Percentiles rank a stretch among this genome's conserved stretches.
Conservation (phyloP, 257 asterid genomes). For the Eustoma russellianum region DNA sequence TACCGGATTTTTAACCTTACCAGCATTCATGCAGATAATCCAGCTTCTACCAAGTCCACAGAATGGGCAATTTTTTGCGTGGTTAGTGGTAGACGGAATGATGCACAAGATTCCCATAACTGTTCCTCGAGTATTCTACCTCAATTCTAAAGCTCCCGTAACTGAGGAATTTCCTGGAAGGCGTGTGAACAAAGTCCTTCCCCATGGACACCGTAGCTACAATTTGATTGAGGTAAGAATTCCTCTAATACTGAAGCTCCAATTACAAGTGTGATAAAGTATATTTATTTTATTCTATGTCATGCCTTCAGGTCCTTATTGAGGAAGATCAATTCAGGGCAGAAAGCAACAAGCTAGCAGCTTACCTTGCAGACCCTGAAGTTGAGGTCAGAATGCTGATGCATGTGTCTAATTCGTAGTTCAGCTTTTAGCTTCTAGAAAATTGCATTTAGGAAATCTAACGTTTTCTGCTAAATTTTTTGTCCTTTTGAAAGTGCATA, state of each 20-base stretch:
- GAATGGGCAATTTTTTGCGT: conserved; percentile 78
- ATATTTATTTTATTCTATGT: conserved; percentile 4
- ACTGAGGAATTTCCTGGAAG: conserved; percentile 97
- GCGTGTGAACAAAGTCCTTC: conserved; percentile 82
- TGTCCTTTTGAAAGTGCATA: too few species aligned
- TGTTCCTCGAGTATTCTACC: conserved; percentile 80
- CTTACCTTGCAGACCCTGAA: conserved; percentile 98
- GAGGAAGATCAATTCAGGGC: conserved; percentile 84
- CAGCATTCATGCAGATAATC: conserved; percentile 48
- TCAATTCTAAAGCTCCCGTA: conserved; percentile 90
- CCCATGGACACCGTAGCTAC: conserved; percentile 80
- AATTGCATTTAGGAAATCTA: too few species aligned
- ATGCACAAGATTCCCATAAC: conserved; percentile 74
- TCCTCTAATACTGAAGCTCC: background rate
- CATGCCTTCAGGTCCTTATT: conserved; percentile 50
- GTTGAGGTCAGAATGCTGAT: conserved; percentile 58
- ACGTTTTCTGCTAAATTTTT: too few species aligned
- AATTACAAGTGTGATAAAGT: background rate
- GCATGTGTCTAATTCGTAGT: background rate
- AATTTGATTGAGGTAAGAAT: conserved; percentile 74
- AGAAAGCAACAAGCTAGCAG: conserved; percentile 81
- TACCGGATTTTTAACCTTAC: conserved; percentile 3
- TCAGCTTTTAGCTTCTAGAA: too few species aligned
- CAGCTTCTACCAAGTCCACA: conserved; percentile 68
- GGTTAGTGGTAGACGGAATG: conserved; percentile 85